Conservation (phyloP, 1,284 basidiomycete genomes). For the Puccinia horiana region DNA sequence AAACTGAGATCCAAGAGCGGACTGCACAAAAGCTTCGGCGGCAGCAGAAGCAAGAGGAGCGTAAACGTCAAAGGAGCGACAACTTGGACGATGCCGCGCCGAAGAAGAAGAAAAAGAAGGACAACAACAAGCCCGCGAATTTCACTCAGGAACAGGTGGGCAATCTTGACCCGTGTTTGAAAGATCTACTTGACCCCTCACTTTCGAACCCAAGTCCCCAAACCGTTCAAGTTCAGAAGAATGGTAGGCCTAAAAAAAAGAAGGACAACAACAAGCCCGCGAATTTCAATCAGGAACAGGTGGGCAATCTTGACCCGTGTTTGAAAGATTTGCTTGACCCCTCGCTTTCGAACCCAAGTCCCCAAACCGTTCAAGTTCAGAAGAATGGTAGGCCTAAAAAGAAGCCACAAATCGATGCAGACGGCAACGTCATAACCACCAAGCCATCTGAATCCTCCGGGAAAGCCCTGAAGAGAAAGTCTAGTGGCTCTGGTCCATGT, state of each 20-base stretch:
- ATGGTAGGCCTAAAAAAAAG: slow-evolving; percentile 35
- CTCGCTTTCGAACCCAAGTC: not conserved
- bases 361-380: not conserved
- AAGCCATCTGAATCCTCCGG: slow-evolving; percentile 13
- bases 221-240: slow-evolving; percentile 11
- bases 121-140: not conserved
- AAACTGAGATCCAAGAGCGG: slow-evolving; percentile 50
- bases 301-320: not conserved
- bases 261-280: not conserved
- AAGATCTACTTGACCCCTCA: not conserved
- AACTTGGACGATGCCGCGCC: slow-evolving; percentile 6
- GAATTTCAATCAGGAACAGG: not conserved
- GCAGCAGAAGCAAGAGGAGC: slow-evolving; percentile 49
- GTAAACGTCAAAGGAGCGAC: slow-evolving; percentile 31
- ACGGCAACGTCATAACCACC: not conserved
- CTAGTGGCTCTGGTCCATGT: slow-evolving; percentile 22
- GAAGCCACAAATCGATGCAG: not conserved
- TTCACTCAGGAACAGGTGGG: not conserved
- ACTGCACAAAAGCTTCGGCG: slow-evolving; percentile 50
- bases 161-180: not conserved
- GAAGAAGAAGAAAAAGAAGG: slow-evolving; percentile 33
- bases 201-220: not conserved
- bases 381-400: slow-evolving; percentile 30
- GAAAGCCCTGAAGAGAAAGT: slow-evolving; percentile 51
- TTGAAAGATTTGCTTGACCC: not conserved